phyloP scores from a whole-genome alignment of 2,329 filamentous ascomycete genomes.

The Hypoxylon sp. region DNA sequence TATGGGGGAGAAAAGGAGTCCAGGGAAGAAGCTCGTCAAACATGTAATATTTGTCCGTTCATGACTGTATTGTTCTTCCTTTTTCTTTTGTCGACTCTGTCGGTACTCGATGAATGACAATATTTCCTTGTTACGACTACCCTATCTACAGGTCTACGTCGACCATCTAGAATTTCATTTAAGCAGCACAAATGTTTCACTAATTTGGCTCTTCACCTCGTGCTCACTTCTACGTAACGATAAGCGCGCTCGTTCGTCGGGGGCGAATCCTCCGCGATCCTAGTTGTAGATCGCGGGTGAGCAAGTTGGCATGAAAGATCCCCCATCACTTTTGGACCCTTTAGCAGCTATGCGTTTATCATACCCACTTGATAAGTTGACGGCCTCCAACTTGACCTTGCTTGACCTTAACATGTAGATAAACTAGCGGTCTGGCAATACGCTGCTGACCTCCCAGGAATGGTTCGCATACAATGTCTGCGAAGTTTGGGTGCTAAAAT shows the following conservation, averaged over 20 bases:
- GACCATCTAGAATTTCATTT: constrained; percentile 18
- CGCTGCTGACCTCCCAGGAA: constrained; percentile 32
- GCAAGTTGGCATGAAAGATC: constrained; percentile 21
- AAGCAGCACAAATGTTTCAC: constrained; percentile 8
- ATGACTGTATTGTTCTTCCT: constrained; percentile 57
- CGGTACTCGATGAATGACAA: constrained; percentile 52
- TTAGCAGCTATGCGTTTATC: constrained; percentile 16
- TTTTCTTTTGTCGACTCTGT: constrained; percentile 52
- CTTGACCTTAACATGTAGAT: constrained; percentile 25
- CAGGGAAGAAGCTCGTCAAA: constrained; percentile 58
- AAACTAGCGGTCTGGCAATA: constrained; percentile 42
- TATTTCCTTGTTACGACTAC: constrained; percentile 46
- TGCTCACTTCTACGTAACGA: constrained; percentile 4
- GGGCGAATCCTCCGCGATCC: constrained; percentile 21
- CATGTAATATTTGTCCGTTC: constrained; percentile 66
- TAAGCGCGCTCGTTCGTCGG: constrained; percentile 9
- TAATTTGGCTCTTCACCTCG: neutral
- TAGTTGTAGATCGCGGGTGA: constrained; percentile 34
- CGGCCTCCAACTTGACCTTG: constrained; percentile 33
- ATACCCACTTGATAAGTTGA: constrained; percentile 24
- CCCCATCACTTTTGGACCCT: constrained; percentile 16
- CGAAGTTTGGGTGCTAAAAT: constrained; percentile 38
- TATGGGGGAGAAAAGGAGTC: constrained; percentile 50
- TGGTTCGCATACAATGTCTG: constrained; percentile 32
- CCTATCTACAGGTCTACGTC: constrained; percentile 24